Base-by-base conservation (phyloP, 2,329 filamentous ascomycete genomes). In the Leptodontidium sp. region DNA sequence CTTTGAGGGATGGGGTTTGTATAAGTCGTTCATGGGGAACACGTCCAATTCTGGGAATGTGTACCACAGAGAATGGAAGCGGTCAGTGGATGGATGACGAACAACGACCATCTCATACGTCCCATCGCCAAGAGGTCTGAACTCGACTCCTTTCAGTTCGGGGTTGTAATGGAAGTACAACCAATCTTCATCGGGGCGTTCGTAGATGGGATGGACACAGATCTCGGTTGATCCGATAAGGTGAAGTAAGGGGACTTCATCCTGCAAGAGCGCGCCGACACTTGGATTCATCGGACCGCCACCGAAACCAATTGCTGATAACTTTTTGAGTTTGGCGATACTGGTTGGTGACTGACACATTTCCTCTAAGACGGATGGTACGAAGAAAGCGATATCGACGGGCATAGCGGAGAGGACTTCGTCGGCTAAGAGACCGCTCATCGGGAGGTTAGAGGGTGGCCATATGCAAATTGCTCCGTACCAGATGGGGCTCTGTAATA, bases 1-100 rank as follows among this genome's bases (percentile, higher is more conserved):
- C 12, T 79, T 79, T 1, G 73, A 77, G 0, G 82, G 80, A 68
- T 84, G 82, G 14, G 64, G 74, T 1, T 67, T 71, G 57, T 75
- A 84, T 0, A 84, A 72, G 68, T 84, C 82, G 38, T 78, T 78
- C 4, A 77, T 81, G 4, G 65, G 70, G 59, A 79, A 82, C 49
- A 78, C 74, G 1, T 77, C 52, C 7, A 77, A 58, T 0, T 80
- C 73, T 0, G 81, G 80, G 68, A 77, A 82, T 2, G 75, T 76
- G 47, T 77, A 74, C 71, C 80, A 81, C 50, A 79, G 73, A 1
- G 50, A 8, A 57, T 64, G 62, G 17, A 47, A 55, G 12, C 47
- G 40, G 40, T 49, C 59, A 5, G 26, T 49, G 40, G 47, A 24
- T 7, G 59, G 59, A 9, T 14, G 14, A 12, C 59, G 59, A 32